Evolutionary conservation across 225 moss, liverwort and hornwort species (phyloP).

Genomic region (Thuidium tamariscinum): DNA sequence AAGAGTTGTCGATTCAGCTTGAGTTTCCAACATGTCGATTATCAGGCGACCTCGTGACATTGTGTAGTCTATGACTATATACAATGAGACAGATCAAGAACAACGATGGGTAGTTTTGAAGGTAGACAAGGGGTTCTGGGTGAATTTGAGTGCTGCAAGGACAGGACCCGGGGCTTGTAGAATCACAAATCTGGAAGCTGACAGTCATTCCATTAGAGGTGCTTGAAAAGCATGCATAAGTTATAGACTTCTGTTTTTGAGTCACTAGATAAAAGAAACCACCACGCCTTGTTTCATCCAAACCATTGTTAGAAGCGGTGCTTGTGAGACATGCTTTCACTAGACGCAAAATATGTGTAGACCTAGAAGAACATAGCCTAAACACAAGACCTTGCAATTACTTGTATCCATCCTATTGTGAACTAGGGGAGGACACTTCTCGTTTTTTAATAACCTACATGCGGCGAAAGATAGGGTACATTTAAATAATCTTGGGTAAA

Average conservation of each 20-base stretch:
- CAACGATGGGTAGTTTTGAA: not conserved
- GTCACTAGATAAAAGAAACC: rapidly evolving
- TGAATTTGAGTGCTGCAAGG: not conserved
- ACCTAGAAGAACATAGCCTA: rapidly evolving
- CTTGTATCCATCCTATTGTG: not conserved
- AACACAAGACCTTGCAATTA: not conserved
- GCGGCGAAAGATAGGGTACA: too few species aligned
- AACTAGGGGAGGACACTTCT: too few species aligned
- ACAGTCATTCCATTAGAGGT: not conserved
- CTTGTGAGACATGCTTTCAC: not conserved
- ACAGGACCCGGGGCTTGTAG: too few species aligned
- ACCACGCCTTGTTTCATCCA: rapidly evolving
- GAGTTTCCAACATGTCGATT: not conserved
- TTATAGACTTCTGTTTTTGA: not conserved
- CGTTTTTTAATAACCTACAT: too few species aligned
- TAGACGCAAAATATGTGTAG: not conserved
- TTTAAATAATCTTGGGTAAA: too few species aligned
- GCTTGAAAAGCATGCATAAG: not conserved
- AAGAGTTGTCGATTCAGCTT: too few species aligned
- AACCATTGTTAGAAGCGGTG: not conserved
- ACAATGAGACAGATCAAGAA: not conserved
- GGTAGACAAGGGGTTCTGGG: not conserved
- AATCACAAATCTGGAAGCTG: rapidly evolving
- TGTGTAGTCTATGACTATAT: not conserved
- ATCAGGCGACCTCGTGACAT: rapidly evolving